These are phyloP conservation scores for Lyophyllum semitale DNA, from an alignment of 768 basidiomycete genomes.

Conservation along the genomic window DNA sequence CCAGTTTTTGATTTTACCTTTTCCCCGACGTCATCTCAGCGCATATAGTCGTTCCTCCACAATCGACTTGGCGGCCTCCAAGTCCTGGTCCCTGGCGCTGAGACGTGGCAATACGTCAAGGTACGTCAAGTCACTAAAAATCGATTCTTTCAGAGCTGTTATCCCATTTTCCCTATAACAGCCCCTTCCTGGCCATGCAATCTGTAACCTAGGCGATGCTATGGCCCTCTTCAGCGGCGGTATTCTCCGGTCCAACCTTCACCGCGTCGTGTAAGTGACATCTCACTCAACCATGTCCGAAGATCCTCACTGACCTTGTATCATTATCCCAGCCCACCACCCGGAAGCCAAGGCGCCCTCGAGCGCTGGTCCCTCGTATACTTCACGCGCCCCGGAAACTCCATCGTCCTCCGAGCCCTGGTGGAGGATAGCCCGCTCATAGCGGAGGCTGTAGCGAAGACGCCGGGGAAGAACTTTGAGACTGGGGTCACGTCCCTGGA, in stretches of 20 bases:
- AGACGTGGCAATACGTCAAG: conserved; percentile 70
- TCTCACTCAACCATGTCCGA: neutral
- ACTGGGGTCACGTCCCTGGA: conserved; percentile 39
- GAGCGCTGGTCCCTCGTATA: conserved; percentile 71
- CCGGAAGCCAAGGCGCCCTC: conserved; percentile 50
- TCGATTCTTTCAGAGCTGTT: neutral
- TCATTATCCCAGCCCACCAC: conserved; percentile 51
- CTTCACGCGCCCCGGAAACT: conserved; percentile 65
- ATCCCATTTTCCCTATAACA: conserved; percentile 1
- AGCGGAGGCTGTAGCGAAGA: conserved; percentile 40
- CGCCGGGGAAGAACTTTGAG: conserved; percentile 39
- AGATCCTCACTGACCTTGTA: neutral
- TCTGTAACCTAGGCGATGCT: conserved; percentile 50
- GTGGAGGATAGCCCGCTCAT: conserved; percentile 52
- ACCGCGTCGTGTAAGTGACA: conserved; percentile 15
- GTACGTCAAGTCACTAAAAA: conserved; percentile 38
- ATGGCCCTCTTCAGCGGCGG: conserved; percentile 21
- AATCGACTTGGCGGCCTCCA: conserved; percentile 73
- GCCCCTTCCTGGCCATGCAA: conserved; percentile 54
- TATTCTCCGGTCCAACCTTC: conserved; percentile 22
- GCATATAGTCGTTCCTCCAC: conserved; percentile 62
- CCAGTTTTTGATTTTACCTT: conserved; percentile 1
- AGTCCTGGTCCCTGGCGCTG: conserved; percentile 60
- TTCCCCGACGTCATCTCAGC: conserved; percentile 33
- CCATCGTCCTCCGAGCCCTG: conserved; percentile 50